These are phyloP conservation scores for Irpex sp. DNA, from an alignment of 1,284 basidiomycete genomes.

Conservation along the genomic window DNA sequence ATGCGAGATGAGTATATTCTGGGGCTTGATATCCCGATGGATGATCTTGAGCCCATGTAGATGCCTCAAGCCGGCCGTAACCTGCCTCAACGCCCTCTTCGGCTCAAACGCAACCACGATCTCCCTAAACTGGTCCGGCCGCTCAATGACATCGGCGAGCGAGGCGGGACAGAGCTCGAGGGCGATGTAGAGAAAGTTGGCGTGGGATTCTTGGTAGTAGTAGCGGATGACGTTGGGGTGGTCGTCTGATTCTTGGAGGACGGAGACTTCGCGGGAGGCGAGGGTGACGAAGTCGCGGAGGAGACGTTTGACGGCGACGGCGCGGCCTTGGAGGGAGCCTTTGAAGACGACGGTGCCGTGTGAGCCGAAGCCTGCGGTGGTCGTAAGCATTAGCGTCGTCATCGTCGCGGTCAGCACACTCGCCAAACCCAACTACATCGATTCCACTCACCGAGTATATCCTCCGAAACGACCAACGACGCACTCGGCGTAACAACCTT, in stretches of 20 bases:
- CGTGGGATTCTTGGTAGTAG: constrained; percentile 93
- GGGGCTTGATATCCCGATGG: constrained; percentile 98
- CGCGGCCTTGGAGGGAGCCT: constrained; percentile 92
- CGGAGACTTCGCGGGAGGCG: constrained; percentile 90
- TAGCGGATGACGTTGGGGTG: constrained; percentile 98
- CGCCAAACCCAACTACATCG: too few relatives aligned
- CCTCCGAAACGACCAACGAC: constrained; percentile 69
- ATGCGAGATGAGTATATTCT: constrained; percentile 91
- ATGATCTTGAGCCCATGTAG: constrained; percentile 95
- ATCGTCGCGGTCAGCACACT: too few relatives aligned
- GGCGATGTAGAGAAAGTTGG: constrained; percentile 96
- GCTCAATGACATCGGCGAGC: constrained; percentile 39
- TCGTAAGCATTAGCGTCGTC: not conserved
- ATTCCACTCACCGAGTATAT: constrained; percentile 74
- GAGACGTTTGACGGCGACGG: constrained; percentile 95
- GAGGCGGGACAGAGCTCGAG: constrained; percentile 90
- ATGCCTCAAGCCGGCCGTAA: constrained; percentile 86
- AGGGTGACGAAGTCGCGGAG: too few relatives aligned
- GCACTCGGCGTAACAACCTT: constrained; percentile 30
- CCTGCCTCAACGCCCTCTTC: constrained; percentile 85
- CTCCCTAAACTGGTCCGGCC: constrained; percentile 65
- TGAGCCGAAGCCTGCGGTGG: constrained; percentile 80
- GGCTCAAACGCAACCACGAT: constrained; percentile 74
- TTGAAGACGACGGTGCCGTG: constrained; percentile 95
- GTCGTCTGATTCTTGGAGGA: constrained; percentile 95